A percentile compares a stretch with the other conserved stretches of the same genome.
phyloP scores from a whole-genome alignment of 331 rosid species.

The Pyrus hybrid region DNA sequence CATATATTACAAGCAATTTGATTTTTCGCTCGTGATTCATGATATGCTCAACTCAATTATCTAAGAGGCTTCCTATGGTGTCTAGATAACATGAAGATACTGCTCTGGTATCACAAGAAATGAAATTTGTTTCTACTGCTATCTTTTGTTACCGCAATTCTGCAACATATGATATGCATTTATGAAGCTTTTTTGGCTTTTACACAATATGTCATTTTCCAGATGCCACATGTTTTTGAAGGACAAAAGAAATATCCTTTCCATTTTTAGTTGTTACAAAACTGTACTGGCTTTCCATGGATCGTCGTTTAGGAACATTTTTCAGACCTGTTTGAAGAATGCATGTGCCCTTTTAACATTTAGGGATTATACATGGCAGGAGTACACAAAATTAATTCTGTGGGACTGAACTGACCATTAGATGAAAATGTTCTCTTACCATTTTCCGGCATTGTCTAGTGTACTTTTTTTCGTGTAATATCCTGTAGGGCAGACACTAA shows the following conservation, averaged over 20 bases:
- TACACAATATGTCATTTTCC: not conserved
- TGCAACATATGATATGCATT: not conserved
- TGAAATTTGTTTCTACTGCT: not conserved
- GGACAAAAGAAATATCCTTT: not conserved
- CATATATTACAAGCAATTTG: not conserved
- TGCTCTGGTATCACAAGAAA: not conserved
- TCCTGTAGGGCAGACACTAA: not conserved
- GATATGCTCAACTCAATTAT: not conserved
- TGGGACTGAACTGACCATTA: not conserved
- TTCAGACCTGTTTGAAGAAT: not conserved
- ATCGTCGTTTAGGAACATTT: not conserved
- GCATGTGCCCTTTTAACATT: not conserved
- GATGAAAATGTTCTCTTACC: not conserved
- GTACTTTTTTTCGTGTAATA: not conserved
- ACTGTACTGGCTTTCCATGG: not conserved
- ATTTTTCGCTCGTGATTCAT: not conserved
- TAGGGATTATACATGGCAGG: not conserved
- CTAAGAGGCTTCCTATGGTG: too few relatives aligned
- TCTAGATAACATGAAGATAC: not conserved
- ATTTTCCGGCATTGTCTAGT: not conserved
- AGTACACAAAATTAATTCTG: not conserved
- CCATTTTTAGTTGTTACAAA: not conserved
- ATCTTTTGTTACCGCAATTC: not conserved
- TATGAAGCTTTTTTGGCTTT: not conserved
- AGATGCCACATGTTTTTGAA: not conserved